Conservation (phyloP, 2,329 filamentous ascomycete species). For the Knufia petricola region DNA sequence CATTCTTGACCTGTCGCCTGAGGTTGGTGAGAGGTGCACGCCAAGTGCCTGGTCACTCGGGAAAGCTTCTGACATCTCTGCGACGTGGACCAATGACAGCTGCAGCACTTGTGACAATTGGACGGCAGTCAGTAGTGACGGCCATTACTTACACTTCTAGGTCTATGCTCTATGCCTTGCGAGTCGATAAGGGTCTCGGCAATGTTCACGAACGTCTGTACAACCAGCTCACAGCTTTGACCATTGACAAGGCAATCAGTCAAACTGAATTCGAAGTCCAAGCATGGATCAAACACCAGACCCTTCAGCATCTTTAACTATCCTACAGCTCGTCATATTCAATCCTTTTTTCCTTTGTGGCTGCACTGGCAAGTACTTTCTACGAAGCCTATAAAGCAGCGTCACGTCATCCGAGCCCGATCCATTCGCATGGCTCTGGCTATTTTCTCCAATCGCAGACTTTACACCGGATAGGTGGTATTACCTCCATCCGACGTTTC, state of each 20-base stretch:
- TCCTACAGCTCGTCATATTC: slow-evolving; percentile 9
- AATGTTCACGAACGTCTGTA: slow-evolving; percentile 2
- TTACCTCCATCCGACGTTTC: slow-evolving; percentile 11
- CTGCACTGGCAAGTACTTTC: slow-evolving; percentile 6
- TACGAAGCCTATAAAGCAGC: slow-evolving; percentile 2
- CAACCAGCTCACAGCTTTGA: neutral
- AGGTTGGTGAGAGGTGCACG: neutral
- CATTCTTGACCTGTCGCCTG: slow-evolving; percentile 5
- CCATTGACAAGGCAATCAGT: slow-evolving; percentile 6
- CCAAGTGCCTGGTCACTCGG: slow-evolving; percentile 13
- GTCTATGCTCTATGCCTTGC: slow-evolving; percentile 8
- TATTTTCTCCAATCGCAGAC: slow-evolving; percentile 3
- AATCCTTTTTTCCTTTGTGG: neutral
- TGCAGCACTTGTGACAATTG: slow-evolving; percentile 11
- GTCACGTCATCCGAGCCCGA: slow-evolving; percentile 11
- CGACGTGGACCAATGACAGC: slow-evolving; percentile 16
- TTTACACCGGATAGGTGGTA: slow-evolving; percentile 1
- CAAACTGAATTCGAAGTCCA: slow-evolving; percentile 2
- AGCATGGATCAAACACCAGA: slow-evolving; percentile 6
- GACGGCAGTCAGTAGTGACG: slow-evolving; percentile 13
- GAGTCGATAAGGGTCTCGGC: neutral
- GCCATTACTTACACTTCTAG: slow-evolving; percentile 11
- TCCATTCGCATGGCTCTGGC: slow-evolving; percentile 4
- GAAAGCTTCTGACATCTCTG: slow-evolving; percentile 15
- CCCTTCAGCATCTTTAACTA: neutral